Base-by-base conservation (phyloP, 2,329 filamentous ascomycete genomes). In the Trichoderma simmonsii region DNA sequence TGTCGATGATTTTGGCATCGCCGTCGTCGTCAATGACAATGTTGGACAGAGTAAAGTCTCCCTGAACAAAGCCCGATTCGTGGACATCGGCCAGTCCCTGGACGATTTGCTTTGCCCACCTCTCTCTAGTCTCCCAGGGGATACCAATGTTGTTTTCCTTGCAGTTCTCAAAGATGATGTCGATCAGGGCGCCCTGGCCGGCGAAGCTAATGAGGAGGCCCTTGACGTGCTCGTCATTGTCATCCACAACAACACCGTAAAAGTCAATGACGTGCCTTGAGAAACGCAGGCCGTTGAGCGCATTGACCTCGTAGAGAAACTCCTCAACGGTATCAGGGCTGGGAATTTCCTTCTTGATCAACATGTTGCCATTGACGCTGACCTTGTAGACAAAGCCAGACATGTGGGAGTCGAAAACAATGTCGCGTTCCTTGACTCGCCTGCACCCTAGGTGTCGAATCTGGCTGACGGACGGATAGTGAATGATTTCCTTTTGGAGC, bases 371-470 rank as follows among this genome's bases (percentile, higher is more conserved):
- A 72, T 88, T 85, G 43, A 94, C 88, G 15, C 85, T 87, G 71
- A 99, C 94, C 80, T 97, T 97, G 86, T 98, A 99, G 21, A 98
- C 96, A 79, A 98, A 99, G 1, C 96, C 96, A 26, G 95, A 98
- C 80, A 98, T 89, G 83, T 99, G 96, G 1, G 93, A 93, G 75
- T 97, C 93, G 77, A 99, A 98, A 56, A 89, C 86, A 43, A 99
- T 85, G 48, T 94, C 89, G 63, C 88, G 89, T 79, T 98, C 95
- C 43, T 85, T 87, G 80, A 91, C 90, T 72, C 85, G 87, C 74
- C 82, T 85, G 76, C 90, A 92, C 43, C 82, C 81, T 66, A 98
- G 85, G 80, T 98, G 94, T 18, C 90, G 87, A 71, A 98, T 88
- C 73, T 92, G 90, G 51, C 88, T 88, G 28, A 91, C 84, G 0